A percentile compares a stretch with the other conserved stretches of the same genome.
These are phyloP conservation scores for Excoecaria agallocha DNA, from an alignment of 345 rosid species.

Conservation along the genomic window DNA sequence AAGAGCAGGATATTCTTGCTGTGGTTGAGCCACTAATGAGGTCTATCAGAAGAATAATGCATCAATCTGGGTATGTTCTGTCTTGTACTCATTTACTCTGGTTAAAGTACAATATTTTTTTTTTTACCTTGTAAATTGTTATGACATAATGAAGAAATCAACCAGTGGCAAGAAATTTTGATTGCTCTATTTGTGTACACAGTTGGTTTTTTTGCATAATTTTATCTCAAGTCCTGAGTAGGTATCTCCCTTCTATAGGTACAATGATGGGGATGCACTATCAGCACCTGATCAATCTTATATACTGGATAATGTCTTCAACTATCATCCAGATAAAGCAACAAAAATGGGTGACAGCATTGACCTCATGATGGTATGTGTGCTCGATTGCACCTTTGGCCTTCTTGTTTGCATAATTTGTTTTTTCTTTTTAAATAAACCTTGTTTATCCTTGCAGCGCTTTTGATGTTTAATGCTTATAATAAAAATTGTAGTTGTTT, in stretches of 20 bases:
- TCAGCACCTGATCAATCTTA: slow-evolving; percentile 62
- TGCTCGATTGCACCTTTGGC: not conserved
- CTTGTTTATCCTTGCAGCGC: not conserved
- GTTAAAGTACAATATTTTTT: not conserved
- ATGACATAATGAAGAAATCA: not conserved
- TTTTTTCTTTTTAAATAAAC: not conserved
- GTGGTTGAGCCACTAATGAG: slow-evolving; percentile 68
- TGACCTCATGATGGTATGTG: slow-evolving; percentile 67
- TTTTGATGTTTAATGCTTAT: not conserved
- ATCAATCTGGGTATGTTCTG: slow-evolving; percentile 52
- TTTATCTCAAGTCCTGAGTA: slow-evolving; percentile 12
- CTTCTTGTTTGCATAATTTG: not conserved
- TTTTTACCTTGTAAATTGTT: not conserved
- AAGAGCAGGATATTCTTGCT: slow-evolving; percentile 70
- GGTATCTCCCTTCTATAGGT: slow-evolving; percentile 44
- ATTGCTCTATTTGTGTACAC: not conserved
- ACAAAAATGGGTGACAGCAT: slow-evolving; percentile 69
- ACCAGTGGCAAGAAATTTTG: not conserved
- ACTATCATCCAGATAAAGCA: slow-evolving; percentile 75
- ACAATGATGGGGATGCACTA: slow-evolving; percentile 73
- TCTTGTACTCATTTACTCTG: not conserved
- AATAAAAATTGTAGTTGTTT: not conserved
- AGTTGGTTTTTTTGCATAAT: slow-evolving; percentile 5
- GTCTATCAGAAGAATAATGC: slow-evolving; percentile 61
- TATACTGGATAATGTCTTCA: slow-evolving; percentile 58